These are phyloP conservation scores for Cercospora canescens DNA, from an alignment of 2,329 filamentous ascomycete genomes.

Conservation along the genomic window DNA sequence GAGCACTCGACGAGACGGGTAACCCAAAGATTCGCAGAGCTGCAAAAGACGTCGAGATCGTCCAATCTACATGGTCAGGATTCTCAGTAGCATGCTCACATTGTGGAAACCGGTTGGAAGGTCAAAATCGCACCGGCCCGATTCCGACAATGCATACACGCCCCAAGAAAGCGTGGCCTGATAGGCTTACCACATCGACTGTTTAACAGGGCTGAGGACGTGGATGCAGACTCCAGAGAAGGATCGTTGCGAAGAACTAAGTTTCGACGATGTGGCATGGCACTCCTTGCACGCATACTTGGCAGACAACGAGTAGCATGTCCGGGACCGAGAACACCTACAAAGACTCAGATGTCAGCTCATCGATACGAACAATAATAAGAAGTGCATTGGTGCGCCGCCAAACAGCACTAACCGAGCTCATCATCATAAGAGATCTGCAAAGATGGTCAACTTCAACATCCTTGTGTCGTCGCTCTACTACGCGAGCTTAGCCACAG, in stretches of 20 bases:
- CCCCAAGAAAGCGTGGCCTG: too few species aligned
- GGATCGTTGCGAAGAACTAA: not conserved
- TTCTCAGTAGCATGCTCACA: not conserved
- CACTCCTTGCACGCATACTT: not conserved
- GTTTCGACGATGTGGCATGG: not conserved
- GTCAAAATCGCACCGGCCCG: not conserved
- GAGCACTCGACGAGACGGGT: not conserved
- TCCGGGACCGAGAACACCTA: not conserved
- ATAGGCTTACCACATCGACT: not conserved
- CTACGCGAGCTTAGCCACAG: not conserved
- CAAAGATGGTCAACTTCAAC: constrained; percentile 1
- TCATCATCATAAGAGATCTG: not conserved
- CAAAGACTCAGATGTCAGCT: not conserved
- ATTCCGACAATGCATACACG: not conserved
- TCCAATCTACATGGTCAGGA: not conserved
- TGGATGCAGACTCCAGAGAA: not conserved
- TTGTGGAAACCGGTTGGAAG: not conserved
- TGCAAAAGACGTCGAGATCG: not conserved
- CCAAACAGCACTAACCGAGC: not conserved
- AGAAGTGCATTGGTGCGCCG: not conserved
- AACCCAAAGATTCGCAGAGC: not conserved
- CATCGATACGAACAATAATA: not conserved
- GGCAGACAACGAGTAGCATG: not conserved
- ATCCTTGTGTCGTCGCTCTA: not conserved
- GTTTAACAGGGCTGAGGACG: not conserved